phyloP scores from a whole-genome alignment of 2,329 filamentous ascomycete genomes.

The Biscogniauxia sp. region DNA sequence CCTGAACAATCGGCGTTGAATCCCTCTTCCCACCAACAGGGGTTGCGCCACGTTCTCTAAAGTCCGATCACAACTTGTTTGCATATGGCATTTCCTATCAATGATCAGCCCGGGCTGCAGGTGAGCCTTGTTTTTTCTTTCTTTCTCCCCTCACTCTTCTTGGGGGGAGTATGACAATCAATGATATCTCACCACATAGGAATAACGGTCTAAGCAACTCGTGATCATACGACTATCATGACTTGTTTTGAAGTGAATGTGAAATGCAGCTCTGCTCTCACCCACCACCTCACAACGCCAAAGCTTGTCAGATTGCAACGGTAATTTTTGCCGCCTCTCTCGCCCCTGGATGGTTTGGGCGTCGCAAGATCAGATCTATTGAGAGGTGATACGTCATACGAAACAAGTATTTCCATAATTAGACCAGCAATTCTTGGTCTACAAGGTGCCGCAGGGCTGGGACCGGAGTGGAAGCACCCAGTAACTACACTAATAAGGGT shows the following conservation, averaged over 20 bases:
- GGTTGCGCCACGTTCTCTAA: conserved; percentile 1
- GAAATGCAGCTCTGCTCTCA: too few species aligned
- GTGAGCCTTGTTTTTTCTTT: not conserved
- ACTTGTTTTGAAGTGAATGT: not conserved
- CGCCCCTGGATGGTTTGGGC: not conserved
- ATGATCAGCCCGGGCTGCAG: not conserved
- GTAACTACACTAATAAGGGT: not conserved
- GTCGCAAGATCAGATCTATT: not conserved
- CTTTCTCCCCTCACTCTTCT: not conserved
- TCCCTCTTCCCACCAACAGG: not conserved
- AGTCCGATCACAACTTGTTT: not conserved
- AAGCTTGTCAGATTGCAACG: not conserved
- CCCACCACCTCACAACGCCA: not conserved
- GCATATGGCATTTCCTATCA: not conserved
- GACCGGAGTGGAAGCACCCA: conserved; percentile 2
- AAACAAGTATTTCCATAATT: conserved; percentile 4
- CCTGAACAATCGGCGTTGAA: not conserved
- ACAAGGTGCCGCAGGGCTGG: conserved; percentile 2
- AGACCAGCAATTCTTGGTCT: conserved; percentile 2
- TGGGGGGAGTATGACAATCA: not conserved
- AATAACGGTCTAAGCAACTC: not conserved
- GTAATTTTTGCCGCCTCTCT: not conserved
- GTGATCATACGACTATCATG: not conserved
- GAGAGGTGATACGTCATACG: not conserved
- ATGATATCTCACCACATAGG: not conserved